Conservation (phyloP, 1,139 yeast species). For the Trichomonascaceae sp. region DNA sequence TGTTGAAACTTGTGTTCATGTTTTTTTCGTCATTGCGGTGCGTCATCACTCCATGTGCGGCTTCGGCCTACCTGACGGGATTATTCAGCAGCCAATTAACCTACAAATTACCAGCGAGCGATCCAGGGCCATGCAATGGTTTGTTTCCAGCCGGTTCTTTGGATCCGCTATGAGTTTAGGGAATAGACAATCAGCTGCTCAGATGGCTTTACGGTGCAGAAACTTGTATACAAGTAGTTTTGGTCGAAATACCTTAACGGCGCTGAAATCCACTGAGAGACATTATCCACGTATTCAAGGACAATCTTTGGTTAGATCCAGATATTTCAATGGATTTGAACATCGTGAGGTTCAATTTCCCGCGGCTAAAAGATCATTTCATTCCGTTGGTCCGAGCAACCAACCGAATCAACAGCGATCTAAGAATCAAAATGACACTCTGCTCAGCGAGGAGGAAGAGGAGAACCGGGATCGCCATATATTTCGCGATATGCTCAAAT, state of each 20-base stretch:
- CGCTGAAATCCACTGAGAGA: not conserved
- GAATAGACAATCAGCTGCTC: not conserved
- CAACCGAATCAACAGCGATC: not conserved
- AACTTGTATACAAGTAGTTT: not conserved
- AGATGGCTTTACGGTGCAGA: not conserved
- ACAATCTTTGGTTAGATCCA: not conserved
- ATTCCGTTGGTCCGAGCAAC: not conserved
- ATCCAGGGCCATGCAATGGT: not conserved
- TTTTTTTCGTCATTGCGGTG: not conserved
- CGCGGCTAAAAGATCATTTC: not conserved
- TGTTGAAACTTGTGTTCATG: not conserved
- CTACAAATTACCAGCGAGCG: not conserved
- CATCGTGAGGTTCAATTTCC: not conserved
- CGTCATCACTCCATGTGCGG: not conserved
- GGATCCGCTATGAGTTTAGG: not conserved
- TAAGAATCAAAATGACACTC: not conserved
- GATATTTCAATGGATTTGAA: not conserved
- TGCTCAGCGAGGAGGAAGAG: constrained; percentile 6
- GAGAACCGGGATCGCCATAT: constrained; percentile 23
- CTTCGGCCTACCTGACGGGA: not conserved
- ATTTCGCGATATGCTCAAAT: constrained; percentile 44
- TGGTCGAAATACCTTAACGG: not conserved
- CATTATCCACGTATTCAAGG: not conserved
- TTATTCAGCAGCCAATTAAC: not conserved
- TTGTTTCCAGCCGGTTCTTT: not conserved